Base-by-base conservation (phyloP, 495 filamentous ascomycete genomes). In the Cudoniella acicularis region DNA sequence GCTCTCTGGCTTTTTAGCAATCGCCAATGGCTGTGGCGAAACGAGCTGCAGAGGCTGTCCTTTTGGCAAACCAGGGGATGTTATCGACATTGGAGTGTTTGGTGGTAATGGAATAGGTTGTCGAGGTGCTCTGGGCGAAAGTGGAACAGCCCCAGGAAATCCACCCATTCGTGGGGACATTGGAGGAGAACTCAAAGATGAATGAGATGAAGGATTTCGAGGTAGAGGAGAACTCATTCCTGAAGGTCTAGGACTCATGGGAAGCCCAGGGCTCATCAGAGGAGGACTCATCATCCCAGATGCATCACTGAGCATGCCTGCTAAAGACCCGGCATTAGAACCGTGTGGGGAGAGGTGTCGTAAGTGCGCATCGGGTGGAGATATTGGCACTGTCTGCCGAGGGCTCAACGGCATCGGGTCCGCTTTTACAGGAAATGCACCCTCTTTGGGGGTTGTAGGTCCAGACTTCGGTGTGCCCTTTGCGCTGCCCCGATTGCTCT, bases 241-340 rank as follows among this genome's bases (percentile, higher is more conserved):
- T 49, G 84, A 84, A n/a, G 94, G 94, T 52, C 93, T 81, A 22
- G 94, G 94, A 67, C 95, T 98, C 25, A 88, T 73, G 0, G 94
- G 94, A 49, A 98, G 75, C 22, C 94, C 94, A 20, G 93, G 91
- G 57, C 90, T 96, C 75, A 92, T 79, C 26, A 92, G 76, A 36
- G 85, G 76, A 24, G 85, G 74, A 23, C 75, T 69, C 26, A 80
- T 69, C 17, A 71, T 68, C 11, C 48, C 62, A 26, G 25, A 47
- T n/a, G 54, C 57, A 11, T 63, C 63, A 51, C 63, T 79, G 42
- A 83, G 56, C 54, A 83, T 66, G 13, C 77, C 78, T n/a, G 74
- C 79, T 21, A 83, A 72, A 13, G 80, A 82, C 10, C 67, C 66
- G 25, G 66, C 51, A 36, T 61, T 63, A 3, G 57, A 57, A 20